Evolutionary conservation across 192 early-diverging fungal genomes (phyloP).

Genomic region (Entomortierella beljakovae): DNA sequence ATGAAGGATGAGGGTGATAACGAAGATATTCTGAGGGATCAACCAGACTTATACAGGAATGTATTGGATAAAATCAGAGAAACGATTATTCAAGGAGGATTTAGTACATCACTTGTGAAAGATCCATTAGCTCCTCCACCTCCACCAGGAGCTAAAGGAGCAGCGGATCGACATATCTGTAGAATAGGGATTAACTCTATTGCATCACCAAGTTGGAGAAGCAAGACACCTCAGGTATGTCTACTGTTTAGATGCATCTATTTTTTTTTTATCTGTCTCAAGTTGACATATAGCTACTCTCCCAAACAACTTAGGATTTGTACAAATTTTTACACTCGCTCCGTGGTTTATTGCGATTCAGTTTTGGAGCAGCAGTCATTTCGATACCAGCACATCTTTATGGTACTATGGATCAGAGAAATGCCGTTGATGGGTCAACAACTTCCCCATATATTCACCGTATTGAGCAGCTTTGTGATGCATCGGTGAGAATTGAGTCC

Average conservation of each 20-base stretch:
- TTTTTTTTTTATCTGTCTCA: not conserved
- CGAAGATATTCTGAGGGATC: not conserved
- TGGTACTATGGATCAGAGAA: slow-evolving; percentile 52
- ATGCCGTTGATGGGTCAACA: slow-evolving; percentile 31
- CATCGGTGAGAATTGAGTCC: slow-evolving; percentile 90
- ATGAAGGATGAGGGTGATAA: slow-evolving; percentile 30
- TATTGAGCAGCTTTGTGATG: slow-evolving; percentile 86
- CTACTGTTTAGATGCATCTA: not conserved
- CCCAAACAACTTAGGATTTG: slow-evolving; percentile 56
- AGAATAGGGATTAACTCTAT: slow-evolving; percentile 86
- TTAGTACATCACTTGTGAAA: slow-evolving; percentile 62
- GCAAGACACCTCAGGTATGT: slow-evolving; percentile 64
- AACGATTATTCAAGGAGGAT: slow-evolving; percentile 74
- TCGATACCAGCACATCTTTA: slow-evolving; percentile 88
- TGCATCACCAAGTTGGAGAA: slow-evolving; percentile 84
- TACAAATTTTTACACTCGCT: slow-evolving; percentile 81
- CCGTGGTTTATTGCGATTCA: slow-evolving; percentile 80
- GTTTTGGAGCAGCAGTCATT: slow-evolving; percentile 79
- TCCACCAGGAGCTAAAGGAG: slow-evolving; percentile 37
- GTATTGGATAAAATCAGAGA: slow-evolving; percentile 63
- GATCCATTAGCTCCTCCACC: slow-evolving; percentile 34
- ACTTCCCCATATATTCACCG: slow-evolving; percentile 67
- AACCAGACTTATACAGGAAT: slow-evolving; percentile 55
- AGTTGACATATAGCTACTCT: not conserved
- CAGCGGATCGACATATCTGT: slow-evolving; percentile 71